Base-by-base conservation (phyloP, 2,329 filamentous ascomycete species). In the Onygenales sp. region DNA sequence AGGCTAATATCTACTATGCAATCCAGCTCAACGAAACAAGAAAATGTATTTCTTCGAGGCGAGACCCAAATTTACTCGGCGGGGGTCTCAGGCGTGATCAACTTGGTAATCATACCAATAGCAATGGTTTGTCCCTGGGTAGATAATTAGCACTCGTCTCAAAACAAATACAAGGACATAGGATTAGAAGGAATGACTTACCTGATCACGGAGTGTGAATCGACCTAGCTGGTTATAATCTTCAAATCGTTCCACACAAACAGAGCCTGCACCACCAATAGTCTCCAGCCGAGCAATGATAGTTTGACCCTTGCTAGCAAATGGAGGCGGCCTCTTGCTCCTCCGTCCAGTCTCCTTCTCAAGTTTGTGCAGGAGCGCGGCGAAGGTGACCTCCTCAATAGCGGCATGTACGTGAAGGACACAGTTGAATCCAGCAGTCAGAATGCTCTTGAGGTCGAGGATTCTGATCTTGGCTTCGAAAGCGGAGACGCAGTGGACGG, bases 401-500 rank as follows among this genome's bases (percentile, higher is more conserved):
- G 93, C 93, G 4, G 92, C 90, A 73, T 98, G 93, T 21, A 98
- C 88, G 74, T 98, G 93, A 61, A 98, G 77, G 42, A 98, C 94
- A 66, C 93, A 98, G 76, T 96, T 96, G 77, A 95, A 98, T 51
- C 93, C 93, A 17, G 92, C 89, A 7, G 87, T 88, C 40, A 98
- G 79, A 66, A 98, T 98, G 63, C 78, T 90, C 82, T 95, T 96
- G 59, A 98, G 78, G 60, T 98, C 93, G 50, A 98, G 77, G 59
- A 98, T 90, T 55, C 89, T 85, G 66, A 98, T 95, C 74, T 98
- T 94, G 2, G 93, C 94, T 74, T 98, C 94, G 62, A 98, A 98
- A 49, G 85, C 77, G 50, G 79, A 74, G 39, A 98, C 94, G 65
- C 85, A 92, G 76, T 98, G 89, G 21, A 97, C 93, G 34, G 93